Conservation (phyloP, 768 basidiomycete genomes). For the Rhodotorula toruloides region DNA sequence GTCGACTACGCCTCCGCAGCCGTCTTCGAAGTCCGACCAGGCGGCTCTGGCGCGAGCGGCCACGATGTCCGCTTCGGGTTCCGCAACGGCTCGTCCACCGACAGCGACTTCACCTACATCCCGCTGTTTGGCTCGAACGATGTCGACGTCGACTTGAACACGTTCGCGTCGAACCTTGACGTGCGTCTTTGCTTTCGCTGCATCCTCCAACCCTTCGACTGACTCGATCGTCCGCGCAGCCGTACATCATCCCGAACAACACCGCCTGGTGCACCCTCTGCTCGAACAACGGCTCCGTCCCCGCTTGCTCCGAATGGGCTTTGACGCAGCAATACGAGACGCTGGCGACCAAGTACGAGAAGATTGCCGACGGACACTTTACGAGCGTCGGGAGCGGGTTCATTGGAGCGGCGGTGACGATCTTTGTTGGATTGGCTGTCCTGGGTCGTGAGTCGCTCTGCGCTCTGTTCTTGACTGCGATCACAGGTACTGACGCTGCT, state of each 20-base stretch:
- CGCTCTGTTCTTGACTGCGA: not conserved
- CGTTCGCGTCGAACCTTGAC: conserved; percentile 37
- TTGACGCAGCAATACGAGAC: conserved; percentile 20
- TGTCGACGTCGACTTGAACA: conserved; percentile 29
- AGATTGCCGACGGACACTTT: conserved; percentile 31
- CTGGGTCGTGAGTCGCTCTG: conserved; percentile 17
- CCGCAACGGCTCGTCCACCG: conserved; percentile 38
- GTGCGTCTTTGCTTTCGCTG: not conserved
- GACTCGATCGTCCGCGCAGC: conserved; percentile 1
- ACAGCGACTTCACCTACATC: conserved; percentile 34
- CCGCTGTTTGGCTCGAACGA: conserved; percentile 34
- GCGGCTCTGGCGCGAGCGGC: conserved; percentile 8
- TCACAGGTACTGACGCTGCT: not conserved
- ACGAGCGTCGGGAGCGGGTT: conserved; percentile 42
- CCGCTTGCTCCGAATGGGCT: conserved; percentile 8
- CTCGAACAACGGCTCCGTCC: conserved; percentile 7
- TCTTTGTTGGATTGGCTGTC: conserved; percentile 23
- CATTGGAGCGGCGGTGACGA: conserved; percentile 42
- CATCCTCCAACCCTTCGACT: not conserved
- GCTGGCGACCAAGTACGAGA: conserved; percentile 24
- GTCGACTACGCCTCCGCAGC: conserved; percentile 43
- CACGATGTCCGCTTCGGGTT: conserved; percentile 43
- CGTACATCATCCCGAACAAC: conserved; percentile 37
- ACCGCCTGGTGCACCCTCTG: conserved; percentile 35
- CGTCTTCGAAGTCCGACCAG: conserved; percentile 40